Evolutionary conservation across 148 eudicot species (phyloP).

Genomic region (Silene conica): DNA sequence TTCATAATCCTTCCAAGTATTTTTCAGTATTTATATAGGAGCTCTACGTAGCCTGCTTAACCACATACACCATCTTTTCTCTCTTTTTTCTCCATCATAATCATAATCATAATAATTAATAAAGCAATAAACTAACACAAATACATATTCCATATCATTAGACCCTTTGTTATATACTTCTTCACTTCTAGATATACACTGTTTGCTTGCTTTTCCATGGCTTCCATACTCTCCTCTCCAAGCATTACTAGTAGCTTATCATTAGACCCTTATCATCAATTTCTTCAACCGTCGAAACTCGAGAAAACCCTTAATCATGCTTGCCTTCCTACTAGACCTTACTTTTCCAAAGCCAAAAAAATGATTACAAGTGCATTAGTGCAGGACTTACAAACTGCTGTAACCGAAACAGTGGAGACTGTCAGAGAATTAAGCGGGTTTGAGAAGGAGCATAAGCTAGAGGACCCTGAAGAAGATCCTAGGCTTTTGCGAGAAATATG

Average conservation of each 20-base stretch:
- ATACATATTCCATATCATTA: background rate
- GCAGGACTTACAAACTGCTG: background rate
- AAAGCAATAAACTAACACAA: background rate
- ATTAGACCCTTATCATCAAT: constrained; percentile 13
- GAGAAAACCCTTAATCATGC: background rate
- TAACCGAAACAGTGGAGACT: background rate
- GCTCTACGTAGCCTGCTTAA: background rate
- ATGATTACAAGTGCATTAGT: constrained; percentile 3
- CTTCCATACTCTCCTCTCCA: constrained; percentile 19
- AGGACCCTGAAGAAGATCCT: constrained; percentile 25
- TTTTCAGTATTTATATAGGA: constrained; percentile 7
- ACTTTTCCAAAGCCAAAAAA: background rate
- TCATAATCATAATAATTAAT: too few relatives aligned
- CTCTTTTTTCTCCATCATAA: background rate
- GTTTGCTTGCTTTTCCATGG: constrained; percentile 15
- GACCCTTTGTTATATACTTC: background rate
- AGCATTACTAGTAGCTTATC: background rate
- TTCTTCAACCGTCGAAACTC: constrained; percentile 12
- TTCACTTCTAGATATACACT: background rate
- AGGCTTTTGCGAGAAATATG: constrained; percentile 47
- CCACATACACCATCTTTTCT: background rate
- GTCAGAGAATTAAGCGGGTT: constrained; percentile 11
- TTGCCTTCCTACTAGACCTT: background rate
- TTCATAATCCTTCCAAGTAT: background rate
- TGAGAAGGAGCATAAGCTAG: constrained; percentile 5